Evolutionary conservation across 371 early-diverging fungal species (phyloP).

Genomic region (Choanephora cucurbitarum): DNA sequence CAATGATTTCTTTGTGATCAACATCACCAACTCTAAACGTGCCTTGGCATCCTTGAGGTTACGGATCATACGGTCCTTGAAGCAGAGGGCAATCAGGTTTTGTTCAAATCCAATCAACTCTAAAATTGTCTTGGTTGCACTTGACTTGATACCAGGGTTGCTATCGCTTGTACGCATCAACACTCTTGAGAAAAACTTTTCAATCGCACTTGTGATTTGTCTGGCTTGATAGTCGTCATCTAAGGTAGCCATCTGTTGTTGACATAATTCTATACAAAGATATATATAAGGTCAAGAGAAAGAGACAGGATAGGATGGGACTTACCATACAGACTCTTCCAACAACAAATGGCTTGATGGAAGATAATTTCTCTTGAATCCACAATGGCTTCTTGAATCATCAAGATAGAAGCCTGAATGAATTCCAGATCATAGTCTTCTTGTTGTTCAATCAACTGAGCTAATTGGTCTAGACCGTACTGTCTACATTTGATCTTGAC

Average conservation of each 20-base stretch:
- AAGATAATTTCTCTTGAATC: conserved; percentile 69
- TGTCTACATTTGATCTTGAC: conserved; percentile 56
- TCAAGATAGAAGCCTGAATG: conserved; percentile 59
- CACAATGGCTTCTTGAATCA: conserved; percentile 59
- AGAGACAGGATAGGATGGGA: too few relatives aligned
- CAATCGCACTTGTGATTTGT: conserved; percentile 25
- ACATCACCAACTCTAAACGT: conserved; percentile 56
- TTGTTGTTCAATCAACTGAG: conserved; percentile 5
- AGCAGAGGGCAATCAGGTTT: conserved; percentile 44
- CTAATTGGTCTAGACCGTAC: conserved; percentile 39
- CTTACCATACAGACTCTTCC: too few relatives aligned
- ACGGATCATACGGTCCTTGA: conserved; percentile 37
- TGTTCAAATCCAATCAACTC: conserved; percentile 54
- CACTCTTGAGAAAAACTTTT: conserved; percentile 53
- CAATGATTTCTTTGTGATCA: conserved; percentile 51
- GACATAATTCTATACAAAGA: too few relatives aligned
- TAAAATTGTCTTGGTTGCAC: conserved; percentile 50
- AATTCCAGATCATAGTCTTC: conserved; percentile 24
- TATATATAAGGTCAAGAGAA: too few relatives aligned
- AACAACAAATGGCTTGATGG: conserved; percentile 49
- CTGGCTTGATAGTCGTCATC: not conserved
- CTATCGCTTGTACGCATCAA: conserved; percentile 63
- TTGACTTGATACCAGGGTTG: conserved; percentile 58
- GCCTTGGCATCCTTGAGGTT: conserved; percentile 42
- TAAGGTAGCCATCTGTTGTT: too few relatives aligned